Conservation (phyloP, 2,329 filamentous ascomycete species). For the Hypoxylon sp. region DNA sequence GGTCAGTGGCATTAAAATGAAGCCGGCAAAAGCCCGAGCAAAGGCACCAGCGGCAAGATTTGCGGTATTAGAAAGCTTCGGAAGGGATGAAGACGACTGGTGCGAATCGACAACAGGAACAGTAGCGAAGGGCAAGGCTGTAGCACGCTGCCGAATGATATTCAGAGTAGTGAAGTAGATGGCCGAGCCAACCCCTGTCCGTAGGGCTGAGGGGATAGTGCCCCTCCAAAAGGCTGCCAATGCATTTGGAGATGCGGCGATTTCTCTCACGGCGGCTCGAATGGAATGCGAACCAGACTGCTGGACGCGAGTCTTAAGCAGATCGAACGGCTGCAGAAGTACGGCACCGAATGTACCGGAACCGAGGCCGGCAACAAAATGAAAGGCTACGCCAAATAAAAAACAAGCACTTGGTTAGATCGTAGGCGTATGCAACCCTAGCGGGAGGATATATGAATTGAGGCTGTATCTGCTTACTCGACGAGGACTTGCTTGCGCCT, state of each 20-base stretch:
- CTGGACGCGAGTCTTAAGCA: slow-evolving; percentile 95
- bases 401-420: slow-evolving; percentile 7
- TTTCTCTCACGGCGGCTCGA: slow-evolving; percentile 71
- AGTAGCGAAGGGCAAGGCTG: slow-evolving; percentile 40
- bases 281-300: slow-evolving; percentile 80
- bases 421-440: not conserved
- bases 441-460: not conserved
- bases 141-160: slow-evolving; percentile 75
- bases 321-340: slow-evolving; percentile 91
- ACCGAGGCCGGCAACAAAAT: slow-evolving; percentile 87
- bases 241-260: slow-evolving; percentile 69
- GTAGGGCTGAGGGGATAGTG: slow-evolving; percentile 88
- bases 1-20: slow-evolving; percentile 94
- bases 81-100: slow-evolving; percentile 72
- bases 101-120: slow-evolving; percentile 14
- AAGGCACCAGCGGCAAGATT: slow-evolving; percentile 87
- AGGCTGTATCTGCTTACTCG: slow-evolving; percentile 36
- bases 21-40: slow-evolving; percentile 85
- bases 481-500: slow-evolving; percentile 38
- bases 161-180: slow-evolving; percentile 94
- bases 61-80: slow-evolving; percentile 81
- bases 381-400: slow-evolving; percentile 66
- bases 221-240: slow-evolving; percentile 88
- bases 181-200: slow-evolving; percentile 91
- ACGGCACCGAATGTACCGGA: slow-evolving; percentile 90